phyloP scores from a whole-genome alignment of 2,329 filamentous ascomycete genomes.

The Ophiosphaerella korrae region DNA sequence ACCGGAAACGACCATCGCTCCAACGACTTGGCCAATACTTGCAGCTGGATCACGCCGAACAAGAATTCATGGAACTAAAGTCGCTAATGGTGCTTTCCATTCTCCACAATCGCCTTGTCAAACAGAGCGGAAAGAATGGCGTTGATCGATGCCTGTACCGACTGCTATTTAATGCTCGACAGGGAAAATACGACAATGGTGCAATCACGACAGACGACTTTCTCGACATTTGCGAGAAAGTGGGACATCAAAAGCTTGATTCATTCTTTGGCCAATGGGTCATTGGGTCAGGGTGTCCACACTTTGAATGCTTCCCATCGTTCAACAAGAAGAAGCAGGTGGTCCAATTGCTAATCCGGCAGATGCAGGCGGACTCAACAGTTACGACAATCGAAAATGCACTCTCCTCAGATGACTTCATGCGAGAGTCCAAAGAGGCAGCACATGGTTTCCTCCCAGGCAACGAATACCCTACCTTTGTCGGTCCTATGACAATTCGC shows the following conservation, averaged over 20 bases:
- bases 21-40: constrained; percentile 78
- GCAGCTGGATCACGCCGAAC: constrained; percentile 80
- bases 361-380: constrained; percentile 53
- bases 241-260: constrained; percentile 84
- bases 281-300: constrained; percentile 82
- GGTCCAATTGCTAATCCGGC: constrained; percentile 87
- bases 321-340: constrained; percentile 99
- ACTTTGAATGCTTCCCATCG: constrained; percentile 81
- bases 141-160: constrained; percentile 84
- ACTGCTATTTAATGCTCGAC: constrained; percentile 84
- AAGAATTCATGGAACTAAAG: constrained; percentile 89
- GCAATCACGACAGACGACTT: constrained; percentile 79
- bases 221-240: constrained; percentile 82
- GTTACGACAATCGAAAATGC: constrained; percentile 31
- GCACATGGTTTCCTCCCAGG: constrained; percentile 71
- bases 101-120: constrained; percentile 86
- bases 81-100: constrained; percentile 91
- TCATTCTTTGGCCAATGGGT: constrained; percentile 95
- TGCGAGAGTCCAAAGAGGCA: constrained; percentile 83
- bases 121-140: constrained; percentile 82
- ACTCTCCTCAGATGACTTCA: constrained; percentile 75
- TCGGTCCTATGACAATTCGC: constrained; percentile 94
- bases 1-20: constrained; percentile 81
- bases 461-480: constrained; percentile 78
- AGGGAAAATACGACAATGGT: constrained; percentile 72